Conservation (phyloP, 306 rosid species). For the Cicer chorassanicum region DNA sequence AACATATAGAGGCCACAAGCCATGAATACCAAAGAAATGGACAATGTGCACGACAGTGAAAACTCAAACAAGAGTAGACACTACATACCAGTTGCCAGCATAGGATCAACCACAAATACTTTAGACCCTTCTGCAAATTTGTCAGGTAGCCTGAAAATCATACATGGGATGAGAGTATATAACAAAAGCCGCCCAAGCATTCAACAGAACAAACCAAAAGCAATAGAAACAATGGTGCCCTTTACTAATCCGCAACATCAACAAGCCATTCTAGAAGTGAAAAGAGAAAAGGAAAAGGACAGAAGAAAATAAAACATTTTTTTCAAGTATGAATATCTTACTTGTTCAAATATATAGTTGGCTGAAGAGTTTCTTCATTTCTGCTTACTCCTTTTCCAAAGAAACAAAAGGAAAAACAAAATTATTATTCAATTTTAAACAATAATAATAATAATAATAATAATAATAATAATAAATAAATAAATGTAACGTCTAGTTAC, state of each 20-base stretch:
- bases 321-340: slow-evolving; percentile 48
- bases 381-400: slow-evolving; percentile 70
- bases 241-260: background rate
- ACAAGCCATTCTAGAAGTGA: background rate
- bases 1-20: background rate
- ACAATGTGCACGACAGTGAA: slow-evolving; percentile 17
- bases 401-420: slow-evolving; percentile 32
- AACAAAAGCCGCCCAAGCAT: slow-evolving; percentile 21
- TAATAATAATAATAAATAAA: background rate
- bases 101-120: slow-evolving; percentile 86
- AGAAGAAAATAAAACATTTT: background rate
- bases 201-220: slow-evolving; percentile 31
- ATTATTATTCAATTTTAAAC: slow-evolving; percentile 27
- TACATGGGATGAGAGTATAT: background rate
- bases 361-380: slow-evolving; percentile 90
- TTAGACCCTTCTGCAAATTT: slow-evolving; percentile 77
- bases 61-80: slow-evolving; percentile 37
- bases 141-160: slow-evolving; percentile 71
- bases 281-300: slow-evolving; percentile 7
- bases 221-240: slow-evolving; percentile 1
- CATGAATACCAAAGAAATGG: slow-evolving; percentile 10
- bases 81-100: slow-evolving; percentile 86
- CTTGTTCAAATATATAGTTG: slow-evolving; percentile 86
- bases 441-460: too few relatives aligned
- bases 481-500: background rate